A percentile compares a stretch with the other conserved stretches of the same genome.
Conservation (phyloP, 2,329 filamentous ascomycete species). For the Xylariaceae sp. region DNA sequence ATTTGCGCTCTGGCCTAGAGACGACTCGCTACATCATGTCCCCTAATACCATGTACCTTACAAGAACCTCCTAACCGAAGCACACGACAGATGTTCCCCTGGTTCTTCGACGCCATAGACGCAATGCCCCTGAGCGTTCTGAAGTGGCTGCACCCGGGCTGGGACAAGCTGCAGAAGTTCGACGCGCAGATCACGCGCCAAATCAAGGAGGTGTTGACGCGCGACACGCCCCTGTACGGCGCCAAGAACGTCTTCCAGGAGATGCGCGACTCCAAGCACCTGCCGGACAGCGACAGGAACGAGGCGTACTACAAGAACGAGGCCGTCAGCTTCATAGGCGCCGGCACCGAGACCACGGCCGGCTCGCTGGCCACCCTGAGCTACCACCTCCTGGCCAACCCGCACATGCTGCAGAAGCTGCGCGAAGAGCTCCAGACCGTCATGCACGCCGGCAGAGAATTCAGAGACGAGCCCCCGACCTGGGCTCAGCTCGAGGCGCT, state of each 20-base stretch:
- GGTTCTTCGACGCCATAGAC: background rate
- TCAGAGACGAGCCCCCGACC: background rate
- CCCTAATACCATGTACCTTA: too few relatives aligned
- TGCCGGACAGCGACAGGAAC: conserved; percentile 3
- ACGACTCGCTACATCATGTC: too few relatives aligned
- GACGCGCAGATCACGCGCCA: background rate
- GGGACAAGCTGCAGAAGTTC: background rate
- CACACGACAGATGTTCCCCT: background rate
- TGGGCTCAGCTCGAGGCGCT: background rate
- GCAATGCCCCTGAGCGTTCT: conserved; percentile 1
- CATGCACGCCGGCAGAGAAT: background rate
- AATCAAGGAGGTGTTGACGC: background rate
- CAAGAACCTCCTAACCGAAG: too few relatives aligned
- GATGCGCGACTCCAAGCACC: conserved; percentile 8
- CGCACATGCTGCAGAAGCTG: conserved; percentile 2
- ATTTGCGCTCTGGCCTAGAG: too few relatives aligned
- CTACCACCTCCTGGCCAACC: conserved; percentile 7
- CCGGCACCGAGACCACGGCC: conserved; percentile 10
- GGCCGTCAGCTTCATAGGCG: conserved; percentile 8
- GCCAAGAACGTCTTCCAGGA: conserved; percentile 10
- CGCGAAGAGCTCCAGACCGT: conserved; percentile 6
- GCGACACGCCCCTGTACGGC: conserved; percentile 1
- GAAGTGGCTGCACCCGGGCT: background rate
- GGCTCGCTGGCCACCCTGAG: conserved; percentile 6
- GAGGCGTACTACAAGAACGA: conserved; percentile 5